Base-by-base conservation (phyloP, 192 early-diverging fungal genomes). In the Coemansia sp. region DNA sequence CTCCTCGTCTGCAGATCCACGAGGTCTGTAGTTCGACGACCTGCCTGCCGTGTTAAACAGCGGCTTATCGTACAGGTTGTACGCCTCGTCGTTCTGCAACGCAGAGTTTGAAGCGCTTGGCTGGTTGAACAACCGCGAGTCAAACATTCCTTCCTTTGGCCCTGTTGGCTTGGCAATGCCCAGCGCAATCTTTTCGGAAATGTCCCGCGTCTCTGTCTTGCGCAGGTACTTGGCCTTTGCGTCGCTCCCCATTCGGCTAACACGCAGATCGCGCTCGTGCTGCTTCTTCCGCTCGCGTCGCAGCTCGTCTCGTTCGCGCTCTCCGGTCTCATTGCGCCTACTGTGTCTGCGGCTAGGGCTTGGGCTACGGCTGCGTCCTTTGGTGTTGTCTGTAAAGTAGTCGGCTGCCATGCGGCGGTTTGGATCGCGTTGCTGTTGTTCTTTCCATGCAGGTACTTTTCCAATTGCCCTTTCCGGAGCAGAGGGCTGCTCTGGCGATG, bases 141-240 rank as follows among this genome's bases (percentile, higher is more conserved):
- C 97, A 70, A 90, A 97, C 89, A 98, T 84, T 50, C 91, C 88
- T 54, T 99, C 97, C 73, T 89, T 90, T 41, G 89, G 87, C 33
- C 85, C 70, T 4, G 97, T 89, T 8, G 95, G 97, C 63, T 96
- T 92, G 23, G 95, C 96, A 59, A 97, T 79, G 22, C 97, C 97
- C 54, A 99, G 85, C 0, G 97, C 97, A 58, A 99, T 92, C 76
- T 96, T 98, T 83, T 99, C 97, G 0, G 96, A 98, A 59, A 99
- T 94, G 84, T 99, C 97, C 71, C 97, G 88, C 3, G 89, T 88
- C 69, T 91, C 86, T 32, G 85, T 71, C 77, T 62, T 56, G 15
- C 73, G 71, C 64, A 60, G 55, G 33, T 89, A 80, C 70, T 92
- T 92, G 20, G 91, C 92, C 71, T 90, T 91, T 29, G 91, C 87